Conservation (phyloP, 495 filamentous ascomycete genomes). For the Barbatosphaeria neglecta region DNA sequence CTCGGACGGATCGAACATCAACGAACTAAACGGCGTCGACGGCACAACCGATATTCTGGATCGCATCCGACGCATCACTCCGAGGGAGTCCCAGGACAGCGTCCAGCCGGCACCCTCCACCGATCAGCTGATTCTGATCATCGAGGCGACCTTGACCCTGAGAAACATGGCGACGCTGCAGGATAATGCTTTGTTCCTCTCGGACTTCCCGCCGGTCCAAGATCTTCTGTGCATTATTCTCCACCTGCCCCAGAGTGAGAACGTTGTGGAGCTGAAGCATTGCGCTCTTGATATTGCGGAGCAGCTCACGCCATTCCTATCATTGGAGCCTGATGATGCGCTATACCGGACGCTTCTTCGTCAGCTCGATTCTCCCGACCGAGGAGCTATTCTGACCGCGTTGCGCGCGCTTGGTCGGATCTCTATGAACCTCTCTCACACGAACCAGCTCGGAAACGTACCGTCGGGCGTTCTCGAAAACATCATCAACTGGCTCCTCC, state of each 20-base stretch:
- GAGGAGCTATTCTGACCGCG: slow-evolving; percentile 75
- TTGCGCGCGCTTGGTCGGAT: slow-evolving; percentile 79
- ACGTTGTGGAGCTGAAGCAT: slow-evolving; percentile 76
- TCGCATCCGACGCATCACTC: slow-evolving; percentile 43
- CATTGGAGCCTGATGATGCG: slow-evolving; percentile 56
- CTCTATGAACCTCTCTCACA: slow-evolving; percentile 68
- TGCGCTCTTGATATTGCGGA: slow-evolving; percentile 89
- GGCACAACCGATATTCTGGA: slow-evolving; percentile 67
- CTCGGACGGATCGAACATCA: slow-evolving; percentile 32
- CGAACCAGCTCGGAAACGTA: slow-evolving; percentile 65
- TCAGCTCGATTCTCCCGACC: slow-evolving; percentile 62
- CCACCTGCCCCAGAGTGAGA: slow-evolving; percentile 62
- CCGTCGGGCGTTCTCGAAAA: slow-evolving; percentile 50
- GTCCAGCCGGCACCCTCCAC: slow-evolving; percentile 64
- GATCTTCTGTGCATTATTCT: slow-evolving; percentile 74
- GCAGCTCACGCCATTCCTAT: slow-evolving; percentile 71
- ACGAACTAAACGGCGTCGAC: slow-evolving; percentile 60
- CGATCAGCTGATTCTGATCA: slow-evolving; percentile 60
- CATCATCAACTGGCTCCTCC: slow-evolving; percentile 66
- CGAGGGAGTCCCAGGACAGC: slow-evolving; percentile 50
- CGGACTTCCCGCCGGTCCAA: slow-evolving; percentile 57
- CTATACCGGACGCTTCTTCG: slow-evolving; percentile 64
- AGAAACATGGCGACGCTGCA: slow-evolving; percentile 86
- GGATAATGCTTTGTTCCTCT: slow-evolving; percentile 77
- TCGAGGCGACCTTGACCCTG: slow-evolving; percentile 76